Conservation (phyloP, 1,284 basidiomycete genomes). For the Tilletia indica region DNA sequence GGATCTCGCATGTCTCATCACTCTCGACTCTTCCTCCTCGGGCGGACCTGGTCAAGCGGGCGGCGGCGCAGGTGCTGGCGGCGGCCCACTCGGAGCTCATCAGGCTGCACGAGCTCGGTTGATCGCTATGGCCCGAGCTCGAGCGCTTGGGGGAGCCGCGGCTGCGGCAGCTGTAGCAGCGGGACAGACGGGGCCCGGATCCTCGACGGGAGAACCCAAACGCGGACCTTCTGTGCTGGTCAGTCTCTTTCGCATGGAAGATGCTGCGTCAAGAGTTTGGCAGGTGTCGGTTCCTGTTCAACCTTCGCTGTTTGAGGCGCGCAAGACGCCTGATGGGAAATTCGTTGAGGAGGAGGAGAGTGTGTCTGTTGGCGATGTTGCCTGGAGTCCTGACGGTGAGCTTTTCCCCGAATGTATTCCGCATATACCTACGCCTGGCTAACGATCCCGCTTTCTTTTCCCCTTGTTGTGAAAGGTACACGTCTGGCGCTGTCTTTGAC, state of each 20-base stretch:
- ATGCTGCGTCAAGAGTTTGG: conserved; percentile 31
- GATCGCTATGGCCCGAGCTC: conserved; percentile 13
- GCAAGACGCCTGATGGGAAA: background rate
- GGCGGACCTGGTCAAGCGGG: too few relatives aligned
- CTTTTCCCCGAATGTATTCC: too few relatives aligned
- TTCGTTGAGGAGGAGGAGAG: conserved; percentile 29
- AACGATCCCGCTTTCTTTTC: background rate
- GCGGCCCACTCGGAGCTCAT: background rate
- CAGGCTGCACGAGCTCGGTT: conserved; percentile 1
- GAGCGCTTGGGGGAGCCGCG: background rate
- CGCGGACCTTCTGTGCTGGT: conserved; percentile 33
- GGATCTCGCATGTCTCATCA: conserved; percentile 35
- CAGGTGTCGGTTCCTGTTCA: conserved; percentile 27
- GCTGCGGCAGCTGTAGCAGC: conserved; percentile 1
- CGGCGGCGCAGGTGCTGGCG: background rate
- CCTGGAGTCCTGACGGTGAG: conserved; percentile 30
- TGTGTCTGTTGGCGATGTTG: conserved; percentile 29
- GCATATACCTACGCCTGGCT: too few relatives aligned
- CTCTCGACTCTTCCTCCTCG: background rate
- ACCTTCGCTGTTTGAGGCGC: conserved; percentile 26
- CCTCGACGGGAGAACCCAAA: conserved; percentile 26
- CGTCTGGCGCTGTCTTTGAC: conserved; percentile 29
- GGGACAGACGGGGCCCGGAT: background rate
- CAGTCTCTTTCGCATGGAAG: conserved; percentile 33
- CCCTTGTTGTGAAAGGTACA: conserved; percentile 20